These are phyloP conservation scores for Rubroboletus pulcherrimus DNA, from an alignment of 768 basidiomycete species.

Conservation along the genomic window DNA sequence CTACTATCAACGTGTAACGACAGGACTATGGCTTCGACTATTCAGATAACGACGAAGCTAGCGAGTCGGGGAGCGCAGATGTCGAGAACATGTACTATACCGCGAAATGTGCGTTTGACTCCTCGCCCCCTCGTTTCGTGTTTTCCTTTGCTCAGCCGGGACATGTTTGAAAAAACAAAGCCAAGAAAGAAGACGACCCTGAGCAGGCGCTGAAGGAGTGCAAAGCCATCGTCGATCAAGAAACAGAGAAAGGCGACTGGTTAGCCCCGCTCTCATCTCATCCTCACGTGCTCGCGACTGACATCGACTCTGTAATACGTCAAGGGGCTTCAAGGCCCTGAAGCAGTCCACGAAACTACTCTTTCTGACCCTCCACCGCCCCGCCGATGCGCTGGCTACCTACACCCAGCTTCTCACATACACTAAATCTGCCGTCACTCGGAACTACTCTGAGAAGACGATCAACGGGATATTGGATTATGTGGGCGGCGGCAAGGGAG, in stretches of 20 bases:
- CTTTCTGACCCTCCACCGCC: conserved; percentile 74
- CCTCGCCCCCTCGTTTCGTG: neutral
- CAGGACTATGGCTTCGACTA: conserved; percentile 97
- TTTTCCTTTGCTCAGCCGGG: neutral
- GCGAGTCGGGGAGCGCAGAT: conserved; percentile 78
- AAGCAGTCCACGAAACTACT: conserved; percentile 96
- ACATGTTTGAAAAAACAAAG: conserved; percentile 36
- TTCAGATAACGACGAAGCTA: conserved; percentile 83
- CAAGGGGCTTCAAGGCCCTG: conserved; percentile 97
- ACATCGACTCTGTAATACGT: neutral
- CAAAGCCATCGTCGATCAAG: conserved; percentile 80
- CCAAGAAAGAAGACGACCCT: conserved; percentile 91
- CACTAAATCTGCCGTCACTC: conserved; percentile 92
- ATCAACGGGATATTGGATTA: conserved; percentile 99
- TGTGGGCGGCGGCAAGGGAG: conserved; percentile 86
- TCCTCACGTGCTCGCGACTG: neutral
- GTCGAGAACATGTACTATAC: conserved; percentile 98
- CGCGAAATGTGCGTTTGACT: conserved; percentile 73
- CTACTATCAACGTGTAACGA: conserved; percentile 1
- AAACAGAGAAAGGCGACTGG: conserved; percentile 95
- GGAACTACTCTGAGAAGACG: conserved; percentile 96
- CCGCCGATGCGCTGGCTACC: conserved; percentile 78
- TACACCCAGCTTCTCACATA: conserved; percentile 87
- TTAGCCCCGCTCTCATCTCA: conserved; percentile 33
- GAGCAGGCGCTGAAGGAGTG: conserved; percentile 92